Percentiles rank a stretch among this genome's conserved stretches.
These are phyloP conservation scores for Gleditsia sinensis DNA, from an alignment of 306 rosid genomes.

Conservation along the genomic window DNA sequence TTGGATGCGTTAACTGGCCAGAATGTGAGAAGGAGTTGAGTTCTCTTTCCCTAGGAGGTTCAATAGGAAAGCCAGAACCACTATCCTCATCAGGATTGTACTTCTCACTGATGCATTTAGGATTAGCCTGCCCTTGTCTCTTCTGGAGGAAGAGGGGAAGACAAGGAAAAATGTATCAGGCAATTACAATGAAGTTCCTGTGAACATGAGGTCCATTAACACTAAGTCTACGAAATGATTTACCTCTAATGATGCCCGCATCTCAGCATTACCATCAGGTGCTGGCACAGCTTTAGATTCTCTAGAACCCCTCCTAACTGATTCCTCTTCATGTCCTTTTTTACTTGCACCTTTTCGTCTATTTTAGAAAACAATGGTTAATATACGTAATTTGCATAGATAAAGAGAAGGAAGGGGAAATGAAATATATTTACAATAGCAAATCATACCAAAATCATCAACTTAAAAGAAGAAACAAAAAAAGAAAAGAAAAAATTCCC, in stretches of 20 bases:
- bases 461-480: background rate
- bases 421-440: background rate
- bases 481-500: background rate
- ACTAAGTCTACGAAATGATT: background rate
- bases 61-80: slow-evolving; percentile 58
- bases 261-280: slow-evolving; percentile 58
- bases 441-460: background rate
- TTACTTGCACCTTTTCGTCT: slow-evolving; percentile 50
- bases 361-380: slow-evolving; percentile 34
- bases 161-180: slow-evolving; percentile 25
- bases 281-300: slow-evolving; percentile 65
- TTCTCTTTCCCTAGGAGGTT: slow-evolving; percentile 49
- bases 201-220: slow-evolving; percentile 19
- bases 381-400: background rate
- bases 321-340: slow-evolving; percentile 50
- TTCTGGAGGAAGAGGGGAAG: slow-evolving; percentile 40
- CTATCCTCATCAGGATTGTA: slow-evolving; percentile 57
- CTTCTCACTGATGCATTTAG: slow-evolving; percentile 58
- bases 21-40: slow-evolving; percentile 49
- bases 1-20: slow-evolving; percentile 59
- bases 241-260: slow-evolving; percentile 66
- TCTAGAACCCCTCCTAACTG: slow-evolving; percentile 40
- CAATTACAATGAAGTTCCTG: slow-evolving; percentile 9
- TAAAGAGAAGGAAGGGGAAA: background rate
- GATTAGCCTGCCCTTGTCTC: slow-evolving; percentile 51